A percentile compares a stretch with the other conserved stretches of the same genome.
Conservation (phyloP, 768 basidiomycete species). For the Tulasnella sp. region DNA sequence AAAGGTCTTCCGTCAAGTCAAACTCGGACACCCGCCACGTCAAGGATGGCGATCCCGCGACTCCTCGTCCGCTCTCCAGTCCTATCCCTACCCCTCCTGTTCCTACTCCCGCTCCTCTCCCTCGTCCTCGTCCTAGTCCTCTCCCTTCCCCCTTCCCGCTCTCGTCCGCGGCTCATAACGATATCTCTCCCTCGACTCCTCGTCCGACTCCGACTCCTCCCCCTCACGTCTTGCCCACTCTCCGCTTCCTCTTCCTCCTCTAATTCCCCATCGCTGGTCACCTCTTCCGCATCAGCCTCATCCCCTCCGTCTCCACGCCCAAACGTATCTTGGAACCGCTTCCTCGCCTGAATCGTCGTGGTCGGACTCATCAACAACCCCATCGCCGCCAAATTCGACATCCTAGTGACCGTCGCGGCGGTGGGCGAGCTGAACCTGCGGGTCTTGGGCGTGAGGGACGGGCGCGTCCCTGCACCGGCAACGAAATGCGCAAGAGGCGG, state of each 20-base stretch:
- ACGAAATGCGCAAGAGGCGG: too few relatives aligned
- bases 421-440: slow-evolving; percentile 6
- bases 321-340: not conserved
- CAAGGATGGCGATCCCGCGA: too few relatives aligned
- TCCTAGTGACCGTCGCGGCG: not conserved
- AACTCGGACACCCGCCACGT: too few relatives aligned
- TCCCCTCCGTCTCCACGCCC: not conserved
- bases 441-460: not conserved
- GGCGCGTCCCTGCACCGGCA: too few relatives aligned
- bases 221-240: not conserved
- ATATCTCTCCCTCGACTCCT: slow-evolving; percentile 7
- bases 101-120: too few relatives aligned
- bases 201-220: slow-evolving; percentile 7
- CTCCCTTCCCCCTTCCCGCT: too few relatives aligned
- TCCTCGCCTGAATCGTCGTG: not conserved
- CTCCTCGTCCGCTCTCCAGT: too few relatives aligned
- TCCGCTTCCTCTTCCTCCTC: not conserved
- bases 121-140: too few relatives aligned
- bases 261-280: too few relatives aligned
- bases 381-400: not conserved
- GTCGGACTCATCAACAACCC: slow-evolving; percentile 7
- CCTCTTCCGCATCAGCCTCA: not conserved
- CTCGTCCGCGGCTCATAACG: not conserved
- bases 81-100: too few relatives aligned
- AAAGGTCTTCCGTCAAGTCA: not conserved